Conservation (phyloP, 495 filamentous ascomycete genomes). For the Penicillium antarcticum region DNA sequence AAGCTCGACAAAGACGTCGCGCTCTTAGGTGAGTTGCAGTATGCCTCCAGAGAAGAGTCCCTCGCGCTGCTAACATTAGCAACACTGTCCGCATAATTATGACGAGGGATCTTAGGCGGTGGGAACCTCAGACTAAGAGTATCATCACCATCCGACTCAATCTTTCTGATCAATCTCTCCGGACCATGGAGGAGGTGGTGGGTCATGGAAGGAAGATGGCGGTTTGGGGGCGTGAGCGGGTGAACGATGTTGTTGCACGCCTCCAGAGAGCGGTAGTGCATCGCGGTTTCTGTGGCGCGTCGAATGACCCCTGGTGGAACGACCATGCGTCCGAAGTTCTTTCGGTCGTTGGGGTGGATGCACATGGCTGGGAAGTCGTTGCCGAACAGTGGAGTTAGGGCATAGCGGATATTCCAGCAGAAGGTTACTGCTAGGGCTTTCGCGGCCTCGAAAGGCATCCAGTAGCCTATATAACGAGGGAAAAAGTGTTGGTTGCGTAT, state of each 20-base stretch:
- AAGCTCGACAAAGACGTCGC: conserved; percentile 20
- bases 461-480: conserved; percentile 66
- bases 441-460: conserved; percentile 89
- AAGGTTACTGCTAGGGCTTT: conserved; percentile 82
- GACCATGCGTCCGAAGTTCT: conserved; percentile 60
- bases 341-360: conserved; percentile 52
- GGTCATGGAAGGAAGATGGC: conserved; percentile 10
- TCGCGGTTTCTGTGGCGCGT: conserved; percentile 51
- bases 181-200: conserved; percentile 5
- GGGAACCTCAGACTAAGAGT: not conserved
- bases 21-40: conserved; percentile 29
- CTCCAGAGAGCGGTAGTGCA: conserved; percentile 40
- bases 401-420: conserved; percentile 78
- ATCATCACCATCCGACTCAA: not conserved
- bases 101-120: conserved; percentile 8
- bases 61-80: conserved; percentile 11
- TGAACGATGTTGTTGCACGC: conserved; percentile 12
- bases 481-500: conserved; percentile 13
- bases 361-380: conserved; percentile 71
- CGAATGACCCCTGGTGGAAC: conserved; percentile 61
- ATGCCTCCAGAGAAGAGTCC: conserved; percentile 27
- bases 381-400: conserved; percentile 86
- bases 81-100: conserved; percentile 18
- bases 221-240: not conserved
- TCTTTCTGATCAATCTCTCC: not conserved